These are phyloP conservation scores for Phytophthora pinifolia DNA, from an alignment of 352 stramenopile genomes.

Conservation along the genomic window DNA sequence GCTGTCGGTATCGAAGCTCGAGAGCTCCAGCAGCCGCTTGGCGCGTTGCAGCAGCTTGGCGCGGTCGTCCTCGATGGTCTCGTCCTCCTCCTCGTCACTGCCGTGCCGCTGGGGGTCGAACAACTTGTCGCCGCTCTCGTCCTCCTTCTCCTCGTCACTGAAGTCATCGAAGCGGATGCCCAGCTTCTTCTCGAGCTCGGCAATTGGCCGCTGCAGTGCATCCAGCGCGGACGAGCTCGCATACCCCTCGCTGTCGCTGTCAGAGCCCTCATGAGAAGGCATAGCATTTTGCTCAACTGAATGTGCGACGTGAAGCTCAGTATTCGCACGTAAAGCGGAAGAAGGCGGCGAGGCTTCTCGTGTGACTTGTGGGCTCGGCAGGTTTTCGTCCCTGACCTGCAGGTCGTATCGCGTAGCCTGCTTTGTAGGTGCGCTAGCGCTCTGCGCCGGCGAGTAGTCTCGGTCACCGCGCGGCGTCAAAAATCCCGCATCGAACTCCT, in stretches of 20 bases:
- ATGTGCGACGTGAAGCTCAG: slow-evolving; percentile 5
- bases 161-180: slow-evolving; percentile 66
- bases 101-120: slow-evolving; percentile 30
- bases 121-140: slow-evolving; percentile 32
- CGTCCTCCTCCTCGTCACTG: slow-evolving; percentile 44
- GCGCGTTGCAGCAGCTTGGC: slow-evolving; percentile 45
- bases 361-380: slow-evolving; percentile 1
- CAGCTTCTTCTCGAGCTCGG: slow-evolving; percentile 68
- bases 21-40: slow-evolving; percentile 50
- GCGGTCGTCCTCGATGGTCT: slow-evolving; percentile 55
- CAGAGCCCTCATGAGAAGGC: background rate
- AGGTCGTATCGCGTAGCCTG: background rate
- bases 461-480: slow-evolving; percentile 1
- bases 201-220: slow-evolving; percentile 63
- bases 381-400: background rate
- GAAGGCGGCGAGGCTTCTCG: background rate
- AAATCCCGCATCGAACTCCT: slow-evolving; percentile 6
- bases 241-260: slow-evolving; percentile 28
- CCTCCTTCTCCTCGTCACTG: slow-evolving; percentile 59
- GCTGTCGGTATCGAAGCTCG: slow-evolving; percentile 47
- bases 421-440: slow-evolving; percentile 1
- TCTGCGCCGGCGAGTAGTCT: slow-evolving; percentile 1
- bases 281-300: background rate
- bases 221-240: slow-evolving; percentile 24
- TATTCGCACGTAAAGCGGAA: background rate